phyloP scores from a whole-genome alignment of 2,329 filamentous ascomycete species.

The Colletotrichum destructivum region DNA sequence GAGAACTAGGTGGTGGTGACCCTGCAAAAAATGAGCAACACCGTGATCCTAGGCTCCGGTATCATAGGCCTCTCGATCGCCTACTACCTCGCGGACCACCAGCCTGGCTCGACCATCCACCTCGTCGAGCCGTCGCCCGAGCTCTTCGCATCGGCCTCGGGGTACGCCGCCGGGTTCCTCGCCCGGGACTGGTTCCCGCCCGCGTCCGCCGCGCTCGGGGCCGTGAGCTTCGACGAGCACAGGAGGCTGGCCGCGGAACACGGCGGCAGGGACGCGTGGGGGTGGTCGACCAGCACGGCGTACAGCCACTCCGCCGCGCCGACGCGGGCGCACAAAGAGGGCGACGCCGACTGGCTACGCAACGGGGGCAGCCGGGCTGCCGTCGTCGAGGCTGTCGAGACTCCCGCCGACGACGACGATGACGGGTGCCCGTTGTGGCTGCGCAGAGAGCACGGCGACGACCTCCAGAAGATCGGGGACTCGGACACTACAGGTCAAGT shows the following conservation, averaged over 20 bases:
- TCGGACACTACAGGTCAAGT: constrained; percentile 76
- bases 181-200: constrained; percentile 80
- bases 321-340: constrained; percentile 52
- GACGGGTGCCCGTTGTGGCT: constrained; percentile 69
- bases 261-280: constrained; percentile 68
- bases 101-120: constrained; percentile 60
- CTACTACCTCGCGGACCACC: constrained; percentile 76
- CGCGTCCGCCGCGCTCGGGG: constrained; percentile 70
- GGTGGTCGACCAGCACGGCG: constrained; percentile 68
- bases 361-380: constrained; percentile 75
- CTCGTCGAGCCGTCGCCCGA: constrained; percentile 63
- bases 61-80: constrained; percentile 80
- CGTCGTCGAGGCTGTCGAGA: constrained; percentile 57
- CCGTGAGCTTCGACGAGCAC: constrained; percentile 80
- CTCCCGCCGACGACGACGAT: constrained; percentile 46
- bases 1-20: no score
- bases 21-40: constrained; percentile 59
- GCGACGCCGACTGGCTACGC: constrained; percentile 76
- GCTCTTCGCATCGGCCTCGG: constrained; percentile 82
- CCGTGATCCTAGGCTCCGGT: constrained; percentile 78
- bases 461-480: constrained; percentile 73
- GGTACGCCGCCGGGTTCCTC: constrained; percentile 81
- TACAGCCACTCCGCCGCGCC: constrained; percentile 63
- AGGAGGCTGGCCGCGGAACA: constrained; percentile 72
- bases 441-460: constrained; percentile 66